Conservation (phyloP, 148 eudicot genomes). For the Dianthus caryophyllus region DNA sequence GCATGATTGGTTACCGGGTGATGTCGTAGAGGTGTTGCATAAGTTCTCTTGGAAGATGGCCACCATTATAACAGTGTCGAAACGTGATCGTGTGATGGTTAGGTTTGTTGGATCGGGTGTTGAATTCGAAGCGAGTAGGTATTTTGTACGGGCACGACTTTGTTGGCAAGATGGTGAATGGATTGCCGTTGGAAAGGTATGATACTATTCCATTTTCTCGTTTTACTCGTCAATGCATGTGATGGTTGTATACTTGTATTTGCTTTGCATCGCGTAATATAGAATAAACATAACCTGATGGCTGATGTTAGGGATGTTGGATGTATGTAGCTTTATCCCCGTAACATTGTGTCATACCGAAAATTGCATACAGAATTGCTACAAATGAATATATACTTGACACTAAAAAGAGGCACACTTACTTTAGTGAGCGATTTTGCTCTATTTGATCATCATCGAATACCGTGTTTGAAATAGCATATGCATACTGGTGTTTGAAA, state of each 20-base stretch:
- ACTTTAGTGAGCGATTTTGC: too few relatives aligned
- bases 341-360: too few relatives aligned
- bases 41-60: slow-evolving; percentile 63
- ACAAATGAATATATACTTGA: too few relatives aligned
- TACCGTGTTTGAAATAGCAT: too few relatives aligned
- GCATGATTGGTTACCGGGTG: slow-evolving; percentile 45
- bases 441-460: too few relatives aligned
- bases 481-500: too few relatives aligned
- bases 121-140: slow-evolving; percentile 38
- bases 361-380: too few relatives aligned
- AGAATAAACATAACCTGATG: too few relatives aligned
- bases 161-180: slow-evolving; percentile 69
- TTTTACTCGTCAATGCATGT: background rate
- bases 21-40: slow-evolving; percentile 62
- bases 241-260: background rate
- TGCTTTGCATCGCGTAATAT: background rate
- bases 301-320: too few relatives aligned
- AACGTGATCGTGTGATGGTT: slow-evolving; percentile 34
- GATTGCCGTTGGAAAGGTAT: slow-evolving; percentile 56
- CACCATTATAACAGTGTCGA: slow-evolving; percentile 39
- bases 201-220: background rate
- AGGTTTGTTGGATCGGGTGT: slow-evolving; percentile 56
- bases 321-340: too few relatives aligned
- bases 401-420: too few relatives aligned
- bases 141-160: slow-evolving; percentile 58